Conservation (phyloP, 2,329 filamentous ascomycete species). For the Fusarium armeniacum region DNA sequence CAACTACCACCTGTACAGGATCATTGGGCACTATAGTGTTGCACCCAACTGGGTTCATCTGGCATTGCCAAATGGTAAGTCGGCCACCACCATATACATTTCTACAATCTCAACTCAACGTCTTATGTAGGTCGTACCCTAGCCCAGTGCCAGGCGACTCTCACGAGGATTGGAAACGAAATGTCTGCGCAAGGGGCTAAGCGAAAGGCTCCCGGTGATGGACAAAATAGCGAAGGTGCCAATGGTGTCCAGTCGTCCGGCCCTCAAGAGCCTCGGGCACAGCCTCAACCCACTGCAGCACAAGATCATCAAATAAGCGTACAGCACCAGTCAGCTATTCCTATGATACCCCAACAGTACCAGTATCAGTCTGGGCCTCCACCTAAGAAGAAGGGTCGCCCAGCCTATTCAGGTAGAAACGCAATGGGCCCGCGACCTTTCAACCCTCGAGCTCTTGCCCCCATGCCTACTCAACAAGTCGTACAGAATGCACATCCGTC, state of each 20-base stretch:
- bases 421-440: conserved; percentile 51
- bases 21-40: conserved; percentile 60
- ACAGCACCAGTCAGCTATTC: conserved; percentile 44
- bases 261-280: conserved; percentile 13
- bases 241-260: background rate
- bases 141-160: conserved; percentile 61
- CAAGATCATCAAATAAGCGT: conserved; percentile 36
- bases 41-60: conserved; percentile 63
- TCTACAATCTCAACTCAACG: background rate
- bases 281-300: conserved; percentile 10
- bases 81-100: background rate
- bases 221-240: conserved; percentile 53
- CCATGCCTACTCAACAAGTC: conserved; percentile 45
- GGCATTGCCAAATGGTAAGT: conserved; percentile 63
- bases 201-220: conserved; percentile 50
- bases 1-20: conserved; percentile 60
- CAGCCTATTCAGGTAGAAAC: conserved; percentile 61
- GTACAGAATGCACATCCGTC: background rate
- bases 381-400: conserved; percentile 61
- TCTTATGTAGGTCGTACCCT: conserved; percentile 61
- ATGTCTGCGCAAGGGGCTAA: conserved; percentile 52
- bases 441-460: conserved; percentile 54
- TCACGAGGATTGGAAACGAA: conserved; percentile 53
- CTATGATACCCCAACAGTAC: conserved; percentile 10
- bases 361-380: conserved; percentile 19